Evolutionary conservation across 225 moss, liverwort and hornwort species (phyloP).

Genomic region (Pleurozium schreberi): DNA sequence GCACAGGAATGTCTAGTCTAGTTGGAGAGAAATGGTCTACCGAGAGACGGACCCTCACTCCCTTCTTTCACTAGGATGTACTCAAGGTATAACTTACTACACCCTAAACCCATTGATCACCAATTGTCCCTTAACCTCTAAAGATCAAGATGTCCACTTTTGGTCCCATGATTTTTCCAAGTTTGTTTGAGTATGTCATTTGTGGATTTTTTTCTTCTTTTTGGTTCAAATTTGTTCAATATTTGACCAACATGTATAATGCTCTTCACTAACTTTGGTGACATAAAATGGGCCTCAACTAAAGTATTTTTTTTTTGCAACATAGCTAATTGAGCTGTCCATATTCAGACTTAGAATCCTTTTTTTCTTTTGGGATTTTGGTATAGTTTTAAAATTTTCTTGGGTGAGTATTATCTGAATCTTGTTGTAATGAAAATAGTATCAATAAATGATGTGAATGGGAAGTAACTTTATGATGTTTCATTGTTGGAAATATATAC

Average conservation of each 20-base stretch:
- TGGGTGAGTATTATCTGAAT: neutral
- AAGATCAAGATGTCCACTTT: neutral
- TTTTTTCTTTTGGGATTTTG: too few relatives aligned
- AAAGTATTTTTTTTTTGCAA: neutral
- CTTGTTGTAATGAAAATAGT: neutral
- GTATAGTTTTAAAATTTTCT: neutral
- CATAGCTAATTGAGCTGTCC: too few relatives aligned
- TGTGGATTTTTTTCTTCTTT: too few relatives aligned
- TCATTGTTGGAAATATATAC: neutral
- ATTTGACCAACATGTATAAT: neutral
- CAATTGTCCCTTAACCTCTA: neutral
- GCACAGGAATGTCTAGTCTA: neutral
- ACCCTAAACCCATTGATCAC: neutral
- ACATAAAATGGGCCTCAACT: neutral
- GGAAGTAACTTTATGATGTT: neutral
- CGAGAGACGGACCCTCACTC: neutral
- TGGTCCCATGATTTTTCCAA: neutral
- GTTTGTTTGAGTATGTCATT: neutral
- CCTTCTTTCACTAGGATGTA: conserved; percentile 14
- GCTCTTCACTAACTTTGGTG: neutral
- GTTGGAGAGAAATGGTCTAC: conserved; percentile 14
- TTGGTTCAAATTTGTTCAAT: neutral
- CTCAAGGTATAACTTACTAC: conserved; percentile 5
- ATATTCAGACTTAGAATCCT: too few relatives aligned
- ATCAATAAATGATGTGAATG: neutral